Evolutionary conservation across 2,329 filamentous ascomycete species (phyloP).

Genomic region (Aspergillus persii): DNA sequence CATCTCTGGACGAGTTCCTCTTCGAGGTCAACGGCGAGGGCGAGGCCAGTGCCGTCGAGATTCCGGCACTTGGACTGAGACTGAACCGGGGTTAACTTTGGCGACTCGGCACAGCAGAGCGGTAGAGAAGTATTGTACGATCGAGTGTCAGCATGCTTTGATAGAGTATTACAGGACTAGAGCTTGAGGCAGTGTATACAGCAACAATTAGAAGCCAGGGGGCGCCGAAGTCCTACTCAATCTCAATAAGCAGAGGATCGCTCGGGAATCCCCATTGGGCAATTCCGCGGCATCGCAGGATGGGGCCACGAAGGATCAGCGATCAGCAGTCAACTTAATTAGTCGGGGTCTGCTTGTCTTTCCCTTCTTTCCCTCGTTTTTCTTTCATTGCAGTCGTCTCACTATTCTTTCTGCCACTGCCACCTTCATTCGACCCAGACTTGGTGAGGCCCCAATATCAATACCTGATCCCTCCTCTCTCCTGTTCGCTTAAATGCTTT

Average conservation of each 20-base stretch:
- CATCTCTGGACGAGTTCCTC: constrained; percentile 25
- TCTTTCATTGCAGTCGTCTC: neutral
- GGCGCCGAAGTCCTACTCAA: no score
- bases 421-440: neutral
- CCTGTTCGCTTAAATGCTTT: neutral
- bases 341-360: no score
- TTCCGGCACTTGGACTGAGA: neutral
- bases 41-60: constrained; percentile 21
- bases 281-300: neutral
- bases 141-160: no score
- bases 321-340: neutral
- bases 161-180: no score
- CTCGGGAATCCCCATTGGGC: neutral
- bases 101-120: no score
- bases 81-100: neutral
- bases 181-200: no score
- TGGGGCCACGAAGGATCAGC: neutral
- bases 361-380: no score
- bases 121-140: no score
- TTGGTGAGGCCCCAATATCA: no score
- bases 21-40: constrained; percentile 21
- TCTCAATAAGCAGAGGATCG: no score
- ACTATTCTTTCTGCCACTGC: neutral
- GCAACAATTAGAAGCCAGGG: no score
- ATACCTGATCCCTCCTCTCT: neutral